phyloP scores from a whole-genome alignment of 345 rosid species.

The Citrus glauca region DNA sequence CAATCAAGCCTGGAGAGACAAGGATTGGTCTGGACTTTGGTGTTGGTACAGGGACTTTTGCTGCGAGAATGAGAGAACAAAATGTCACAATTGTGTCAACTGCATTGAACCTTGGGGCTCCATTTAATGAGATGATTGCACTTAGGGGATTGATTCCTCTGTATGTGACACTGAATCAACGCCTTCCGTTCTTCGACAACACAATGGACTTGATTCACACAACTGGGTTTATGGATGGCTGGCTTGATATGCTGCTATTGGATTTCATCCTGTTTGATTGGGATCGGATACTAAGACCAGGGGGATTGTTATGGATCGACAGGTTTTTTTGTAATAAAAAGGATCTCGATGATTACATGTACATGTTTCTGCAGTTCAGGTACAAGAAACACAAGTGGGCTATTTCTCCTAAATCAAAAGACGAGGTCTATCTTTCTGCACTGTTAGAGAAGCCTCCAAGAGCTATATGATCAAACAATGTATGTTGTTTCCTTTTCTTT shows the following conservation, averaged over 20 bases:
- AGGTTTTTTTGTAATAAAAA: conserved; percentile 66
- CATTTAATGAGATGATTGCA: conserved; percentile 82
- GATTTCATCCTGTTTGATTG: conserved; percentile 82
- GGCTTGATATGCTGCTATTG: conserved; percentile 72
- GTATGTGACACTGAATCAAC: conserved; percentile 69
- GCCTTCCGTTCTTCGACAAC: conserved; percentile 86
- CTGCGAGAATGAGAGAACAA: conserved; percentile 81
- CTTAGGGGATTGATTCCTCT: conserved; percentile 76
- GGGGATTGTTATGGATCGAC: conserved; percentile 85
- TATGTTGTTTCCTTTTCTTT: neutral
- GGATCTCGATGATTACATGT: conserved; percentile 85
- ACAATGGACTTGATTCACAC: conserved; percentile 87
- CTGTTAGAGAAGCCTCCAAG: conserved; percentile 82
- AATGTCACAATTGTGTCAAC: conserved; percentile 73
- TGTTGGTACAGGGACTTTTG: conserved; percentile 80
- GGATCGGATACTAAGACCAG: conserved; percentile 83
- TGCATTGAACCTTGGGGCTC: conserved; percentile 79
- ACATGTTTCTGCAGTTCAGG: conserved; percentile 83
- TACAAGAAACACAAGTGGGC: conserved; percentile 89
- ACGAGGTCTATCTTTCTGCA: conserved; percentile 79
- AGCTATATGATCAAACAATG: conserved; percentile 40
- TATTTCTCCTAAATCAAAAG: conserved; percentile 57
- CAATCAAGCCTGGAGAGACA: conserved; percentile 57
- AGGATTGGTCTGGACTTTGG: conserved; percentile 73
- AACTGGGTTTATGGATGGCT: conserved; percentile 68